Conservation (phyloP, 1,284 basidiomycete genomes). For the Retiboletus flavoniger region DNA sequence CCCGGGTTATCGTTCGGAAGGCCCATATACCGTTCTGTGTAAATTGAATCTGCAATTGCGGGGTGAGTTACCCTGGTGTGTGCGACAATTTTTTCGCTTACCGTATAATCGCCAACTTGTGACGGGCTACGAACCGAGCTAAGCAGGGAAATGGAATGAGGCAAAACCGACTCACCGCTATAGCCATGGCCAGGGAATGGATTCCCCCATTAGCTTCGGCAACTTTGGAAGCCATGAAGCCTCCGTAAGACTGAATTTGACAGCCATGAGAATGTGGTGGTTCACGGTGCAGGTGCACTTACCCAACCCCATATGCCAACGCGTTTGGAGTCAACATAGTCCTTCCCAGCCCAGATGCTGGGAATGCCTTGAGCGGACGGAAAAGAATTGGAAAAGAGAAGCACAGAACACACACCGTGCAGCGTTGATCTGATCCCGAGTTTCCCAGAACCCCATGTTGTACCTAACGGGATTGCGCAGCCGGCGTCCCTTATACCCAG, state of each 20-base stretch:
- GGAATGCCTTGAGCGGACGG: slow-evolving; percentile 8
- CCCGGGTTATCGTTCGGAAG: slow-evolving; percentile 72
- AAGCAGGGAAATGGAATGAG: background rate
- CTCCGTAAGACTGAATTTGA: slow-evolving; percentile 76
- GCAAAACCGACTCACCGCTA: slow-evolving; percentile 62
- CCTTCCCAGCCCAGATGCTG: slow-evolving; percentile 73
- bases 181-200: slow-evolving; percentile 85
- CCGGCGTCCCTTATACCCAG: slow-evolving; percentile 83
- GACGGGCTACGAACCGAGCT: slow-evolving; percentile 59
- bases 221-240: slow-evolving; percentile 90
- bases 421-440: slow-evolving; percentile 82
- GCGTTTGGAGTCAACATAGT: slow-evolving; percentile 76
- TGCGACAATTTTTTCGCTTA: slow-evolving; percentile 37
- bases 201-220: slow-evolving; percentile 84
- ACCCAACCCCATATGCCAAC: slow-evolving; percentile 98
- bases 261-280: slow-evolving; percentile 6
- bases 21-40: slow-evolving; percentile 98
- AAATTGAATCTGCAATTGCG: slow-evolving; percentile 70
- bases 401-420: slow-evolving; percentile 58
- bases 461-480: slow-evolving; percentile 83
- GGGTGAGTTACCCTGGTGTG: slow-evolving; percentile 5
- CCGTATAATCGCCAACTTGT: slow-evolving; percentile 86
- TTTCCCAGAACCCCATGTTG: slow-evolving; percentile 85
- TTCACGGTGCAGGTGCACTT: slow-evolving; percentile 30
- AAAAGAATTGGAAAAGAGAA: slow-evolving; percentile 9